Base-by-base conservation (phyloP, 768 basidiomycete species). In the Pleurotus eryngii region DNA sequence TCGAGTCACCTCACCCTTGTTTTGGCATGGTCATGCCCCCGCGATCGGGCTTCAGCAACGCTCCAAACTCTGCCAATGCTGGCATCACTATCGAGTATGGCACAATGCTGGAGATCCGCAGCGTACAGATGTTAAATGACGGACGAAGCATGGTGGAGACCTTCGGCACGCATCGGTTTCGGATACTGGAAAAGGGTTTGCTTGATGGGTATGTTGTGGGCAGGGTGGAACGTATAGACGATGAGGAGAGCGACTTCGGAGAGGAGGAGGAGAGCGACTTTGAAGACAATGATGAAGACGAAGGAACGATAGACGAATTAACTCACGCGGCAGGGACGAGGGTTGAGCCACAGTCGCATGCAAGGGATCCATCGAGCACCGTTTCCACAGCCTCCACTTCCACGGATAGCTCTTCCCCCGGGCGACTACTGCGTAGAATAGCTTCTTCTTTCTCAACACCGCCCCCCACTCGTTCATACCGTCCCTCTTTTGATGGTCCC, bases 21-120 rank as follows among this genome's bases (percentile, higher is more conserved):
- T 97, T 98, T 70, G 96, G 96, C 38, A 98, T 98, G 92, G 82
- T 97, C 65, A 86, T 96, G 75, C 86, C 90, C 12, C 77, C 81
- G 3, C 71, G 76, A 18, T 46, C 58, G 59, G 49, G 61, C n/a
- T 53, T 42, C 15, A 30, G 43, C 26, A 40, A 38, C 38, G 38
- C 45, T 35, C 71, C 78, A 3, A 70, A 72, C 64, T 49, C 79
- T 59, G 69, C 82, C 50, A 65, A 62, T 8, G 57, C 69, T 3
- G 62, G 68, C 3, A 60, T 77, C 17, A 76, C 80, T 37, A 70
- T 76, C 63, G 86, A 92, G 58, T 99, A 89, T 71, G 96, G 96
- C 3, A 98, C 95, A 40, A 95, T 98, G 87, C 81, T 98, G 54
- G 85, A 92, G 69, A 95, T 98, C 58, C 81, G 81, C 61, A 83